Conservation (phyloP, 169 alveolate species). For the Eimeria acervulina region DNA sequence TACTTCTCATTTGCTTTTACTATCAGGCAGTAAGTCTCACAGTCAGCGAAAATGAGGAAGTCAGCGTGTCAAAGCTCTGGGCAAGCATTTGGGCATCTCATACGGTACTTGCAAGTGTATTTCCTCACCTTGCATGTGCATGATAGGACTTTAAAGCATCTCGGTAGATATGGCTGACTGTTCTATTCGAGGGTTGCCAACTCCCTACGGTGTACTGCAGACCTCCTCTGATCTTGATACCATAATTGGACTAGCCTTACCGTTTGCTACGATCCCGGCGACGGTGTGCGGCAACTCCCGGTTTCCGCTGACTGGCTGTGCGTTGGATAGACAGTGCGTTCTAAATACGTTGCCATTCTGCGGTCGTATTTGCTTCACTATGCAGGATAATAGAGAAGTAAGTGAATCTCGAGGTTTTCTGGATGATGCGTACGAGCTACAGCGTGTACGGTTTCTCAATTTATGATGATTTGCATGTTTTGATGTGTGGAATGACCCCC, state of each 20-base stretch:
- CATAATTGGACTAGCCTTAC: not conserved
- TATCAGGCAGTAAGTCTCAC: not conserved
- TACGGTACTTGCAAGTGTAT: too few relatives aligned
- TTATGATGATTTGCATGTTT: not conserved
- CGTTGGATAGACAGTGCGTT: not conserved
- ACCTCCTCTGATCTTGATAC: not conserved
- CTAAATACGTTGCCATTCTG: not conserved
- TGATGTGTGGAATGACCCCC: not conserved
- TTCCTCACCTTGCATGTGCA: too few relatives aligned
- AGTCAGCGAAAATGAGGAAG: not conserved
- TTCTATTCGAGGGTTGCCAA: not conserved
- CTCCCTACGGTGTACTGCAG: not conserved
- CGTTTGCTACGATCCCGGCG: not conserved
- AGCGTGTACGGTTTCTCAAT: not conserved
- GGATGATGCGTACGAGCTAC: not conserved
- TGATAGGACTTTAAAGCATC: too few relatives aligned
- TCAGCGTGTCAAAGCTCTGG: not conserved
- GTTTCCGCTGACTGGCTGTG: not conserved
- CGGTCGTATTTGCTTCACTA: too few relatives aligned
- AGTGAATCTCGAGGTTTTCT: too few relatives aligned
- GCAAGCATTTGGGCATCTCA: too few relatives aligned
- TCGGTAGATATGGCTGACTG: not conserved
- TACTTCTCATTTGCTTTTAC: too few relatives aligned
- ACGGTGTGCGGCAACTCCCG: not conserved
- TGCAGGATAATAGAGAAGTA: too few relatives aligned